Base-by-base conservation (phyloP, 2,329 filamentous ascomycete genomes). In the Fusarium pininemorale region DNA sequence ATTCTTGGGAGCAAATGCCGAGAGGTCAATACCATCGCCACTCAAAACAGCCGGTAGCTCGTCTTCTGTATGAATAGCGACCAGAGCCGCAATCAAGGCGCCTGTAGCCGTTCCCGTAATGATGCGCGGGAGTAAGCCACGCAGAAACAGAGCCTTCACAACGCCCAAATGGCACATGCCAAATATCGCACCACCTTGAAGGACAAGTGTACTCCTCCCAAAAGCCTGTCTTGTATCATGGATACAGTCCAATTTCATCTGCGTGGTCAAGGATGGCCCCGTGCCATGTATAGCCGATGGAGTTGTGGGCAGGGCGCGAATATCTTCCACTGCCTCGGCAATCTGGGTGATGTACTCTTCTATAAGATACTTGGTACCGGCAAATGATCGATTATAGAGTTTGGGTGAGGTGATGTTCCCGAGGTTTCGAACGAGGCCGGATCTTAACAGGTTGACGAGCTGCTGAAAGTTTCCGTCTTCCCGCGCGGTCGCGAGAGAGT, bases 51-150 rank as follows among this genome's bases (percentile, higher is more conserved):
- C 87, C 4, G 94, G 90, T 37, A 98, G 86, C 80, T 98, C 95
- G 59, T 95, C 93, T 77, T 96, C 93, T 0, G 93, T 95, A 80
- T 96, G 95, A 24, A 96, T 93, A 10, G 94, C 93, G 5, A 98
- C 94, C 35, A 98, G 85, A 18, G 95, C 94, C 4, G 95, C 95
- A 73, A 98, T 96, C 77, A 98, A 85, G 14, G 95, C 96, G 20
- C 96, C 96, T 1, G 94, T 97, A 8, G 93, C 95, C 3, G 94
- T 97, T 14, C 96, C 96, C 0, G 94, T 94, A 76, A 98, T 95
- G 77, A 98, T 97, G 48, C 94, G 90, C 8, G 96, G 96, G 51
- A 98, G 86, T 22, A 98, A 84, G 1, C 94, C 94, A 35, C 93
- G 90, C 41, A 95, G 84, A 82, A 95, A 94, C 45, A 98, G 85